Percentiles rank a stretch among this genome's conserved stretches.
Conservation (phyloP, 352 stramenopile species). For the Pythium volutum region DNA sequence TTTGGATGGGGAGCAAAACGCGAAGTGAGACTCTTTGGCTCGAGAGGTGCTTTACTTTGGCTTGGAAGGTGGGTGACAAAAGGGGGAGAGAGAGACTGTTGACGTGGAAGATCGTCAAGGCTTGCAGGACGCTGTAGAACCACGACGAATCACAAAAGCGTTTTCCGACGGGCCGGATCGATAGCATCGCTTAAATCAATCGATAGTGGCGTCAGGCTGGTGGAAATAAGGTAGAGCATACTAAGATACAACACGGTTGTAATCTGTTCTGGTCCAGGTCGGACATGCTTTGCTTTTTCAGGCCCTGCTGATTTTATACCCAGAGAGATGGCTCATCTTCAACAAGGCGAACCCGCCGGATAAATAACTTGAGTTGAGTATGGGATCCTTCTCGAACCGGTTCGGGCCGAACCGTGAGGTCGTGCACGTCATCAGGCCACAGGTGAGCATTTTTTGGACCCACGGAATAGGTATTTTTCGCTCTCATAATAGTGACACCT, state of each 20-base stretch:
- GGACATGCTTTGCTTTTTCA: slow-evolving; percentile 1
- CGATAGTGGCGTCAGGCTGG: too few relatives aligned
- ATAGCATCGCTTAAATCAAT: not conserved
- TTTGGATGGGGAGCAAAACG: slow-evolving; percentile 1
- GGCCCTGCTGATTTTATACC: slow-evolving; percentile 5
- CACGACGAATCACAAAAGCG: too few relatives aligned
- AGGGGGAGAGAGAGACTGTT: slow-evolving; percentile 1
- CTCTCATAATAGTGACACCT: not conserved
- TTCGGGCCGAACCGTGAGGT: slow-evolving; percentile 1
- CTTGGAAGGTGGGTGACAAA: too few relatives aligned
- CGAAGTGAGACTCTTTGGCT: slow-evolving; percentile 11
- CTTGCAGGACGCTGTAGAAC: too few relatives aligned
- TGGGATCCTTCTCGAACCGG: slow-evolving; percentile 15
- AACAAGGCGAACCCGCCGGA: slow-evolving; percentile 4
- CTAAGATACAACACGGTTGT: not conserved
- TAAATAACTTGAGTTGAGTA: slow-evolving; percentile 8
- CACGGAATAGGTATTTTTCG: slow-evolving; percentile 3
- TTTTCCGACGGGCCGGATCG: slow-evolving; percentile 10
- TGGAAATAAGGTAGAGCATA: not conserved
- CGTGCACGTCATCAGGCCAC: slow-evolving; percentile 1
- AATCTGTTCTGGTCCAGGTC: not conserved
- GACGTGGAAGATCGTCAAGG: slow-evolving; percentile 7
- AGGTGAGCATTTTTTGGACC: not conserved
- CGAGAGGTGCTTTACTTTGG: not conserved
- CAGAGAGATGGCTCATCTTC: slow-evolving; percentile 12